Evolutionary conservation across 169 alveolate species (phyloP).

Genomic region (Cryptosporidium sp.): DNA sequence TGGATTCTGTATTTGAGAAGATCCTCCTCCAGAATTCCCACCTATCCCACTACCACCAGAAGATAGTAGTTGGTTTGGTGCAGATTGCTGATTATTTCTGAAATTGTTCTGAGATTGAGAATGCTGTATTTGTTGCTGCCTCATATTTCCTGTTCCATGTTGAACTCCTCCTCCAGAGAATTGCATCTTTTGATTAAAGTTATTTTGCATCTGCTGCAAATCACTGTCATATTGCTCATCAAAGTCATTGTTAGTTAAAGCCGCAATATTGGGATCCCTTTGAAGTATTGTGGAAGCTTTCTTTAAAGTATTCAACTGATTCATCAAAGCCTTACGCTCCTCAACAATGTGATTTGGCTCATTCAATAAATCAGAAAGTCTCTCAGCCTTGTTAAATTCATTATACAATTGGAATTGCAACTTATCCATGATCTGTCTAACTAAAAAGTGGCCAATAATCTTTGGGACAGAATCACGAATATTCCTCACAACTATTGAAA

Average conservation of each 20-base stretch:
- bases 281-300: slow-evolving; percentile 84
- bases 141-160: slow-evolving; percentile 5
- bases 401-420: slow-evolving; percentile 87
- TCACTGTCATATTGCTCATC: slow-evolving; percentile 71
- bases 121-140: slow-evolving; percentile 31
- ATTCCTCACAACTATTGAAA: slow-evolving; percentile 93
- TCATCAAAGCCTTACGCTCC: slow-evolving; percentile 82
- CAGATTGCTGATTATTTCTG: slow-evolving; percentile 32
- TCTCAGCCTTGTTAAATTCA: slow-evolving; percentile 83
- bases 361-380: slow-evolving; percentile 80
- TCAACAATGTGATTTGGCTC: slow-evolving; percentile 88
- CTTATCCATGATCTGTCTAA: slow-evolving; percentile 86
- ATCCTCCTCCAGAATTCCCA: background rate
- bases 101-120: slow-evolving; percentile 33
- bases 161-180: background rate
- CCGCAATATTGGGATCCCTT: slow-evolving; percentile 81
- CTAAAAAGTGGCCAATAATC: slow-evolving; percentile 93
- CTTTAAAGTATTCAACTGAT: slow-evolving; percentile 83
- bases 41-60: background rate
- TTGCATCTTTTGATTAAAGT: slow-evolving; percentile 48
- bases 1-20: background rate
- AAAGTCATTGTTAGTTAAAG: slow-evolving; percentile 68
- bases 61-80: background rate
- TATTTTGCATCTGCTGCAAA: slow-evolving; percentile 55
- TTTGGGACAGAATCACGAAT: slow-evolving; percentile 97